A percentile compares a stretch with the other conserved stretches of the same genome.
phyloP scores from a whole-genome alignment of 768 basidiomycete genomes.

The Hygrophoropsis aurantiaca region DNA sequence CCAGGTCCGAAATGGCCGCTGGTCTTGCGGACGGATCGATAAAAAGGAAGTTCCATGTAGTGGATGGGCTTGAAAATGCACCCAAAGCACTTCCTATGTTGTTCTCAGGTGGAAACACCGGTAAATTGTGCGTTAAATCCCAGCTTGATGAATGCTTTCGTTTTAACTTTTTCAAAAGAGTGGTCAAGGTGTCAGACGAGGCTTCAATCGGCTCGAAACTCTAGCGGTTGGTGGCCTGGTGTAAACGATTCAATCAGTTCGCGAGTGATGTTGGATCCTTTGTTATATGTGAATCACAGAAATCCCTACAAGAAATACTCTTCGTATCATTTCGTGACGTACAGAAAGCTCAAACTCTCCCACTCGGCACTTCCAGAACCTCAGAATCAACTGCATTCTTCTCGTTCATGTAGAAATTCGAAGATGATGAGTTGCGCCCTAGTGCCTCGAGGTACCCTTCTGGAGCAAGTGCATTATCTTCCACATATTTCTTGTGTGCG shows the following conservation, averaged over 20 bases:
- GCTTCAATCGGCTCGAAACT: neutral
- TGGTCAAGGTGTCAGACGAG: constrained; percentile 57
- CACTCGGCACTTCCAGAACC: neutral
- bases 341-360: constrained; percentile 19
- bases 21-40: constrained; percentile 69
- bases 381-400: constrained; percentile 2
- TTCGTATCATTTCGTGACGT: too few species aligned
- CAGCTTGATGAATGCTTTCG: constrained; percentile 10
- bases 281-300: too few species aligned
- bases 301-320: too few species aligned
- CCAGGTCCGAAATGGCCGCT: constrained; percentile 52
- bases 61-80: constrained; percentile 73
- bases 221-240: too few species aligned
- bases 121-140: constrained; percentile 57
- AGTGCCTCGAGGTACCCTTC: constrained; percentile 20
- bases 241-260: too few species aligned
- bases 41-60: constrained; percentile 77
- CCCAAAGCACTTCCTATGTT: constrained; percentile 69
- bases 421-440: constrained; percentile 4
- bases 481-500: constrained; percentile 22
- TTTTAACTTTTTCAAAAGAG: too few species aligned
- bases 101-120: constrained; percentile 75
- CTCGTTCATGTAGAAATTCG: constrained; percentile 2
- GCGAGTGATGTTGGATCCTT: too few species aligned
- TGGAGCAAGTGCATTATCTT: constrained; percentile 22